Evolutionary conservation across 441 rosid species (phyloP).

Genomic region (Mallotus japonicus): DNA sequence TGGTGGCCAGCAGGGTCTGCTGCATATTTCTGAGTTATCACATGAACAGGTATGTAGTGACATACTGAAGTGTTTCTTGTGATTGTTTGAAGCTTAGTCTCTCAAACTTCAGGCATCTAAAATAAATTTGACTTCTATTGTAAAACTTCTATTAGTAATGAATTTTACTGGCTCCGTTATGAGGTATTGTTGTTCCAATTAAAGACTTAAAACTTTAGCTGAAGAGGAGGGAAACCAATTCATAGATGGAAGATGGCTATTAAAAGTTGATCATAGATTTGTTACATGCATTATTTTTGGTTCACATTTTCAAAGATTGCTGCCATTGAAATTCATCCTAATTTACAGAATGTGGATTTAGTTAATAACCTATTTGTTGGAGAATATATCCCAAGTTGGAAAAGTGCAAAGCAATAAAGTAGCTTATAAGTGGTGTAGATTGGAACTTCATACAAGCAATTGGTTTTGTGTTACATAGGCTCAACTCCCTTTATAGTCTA

Average conservation of each 20-base stretch:
- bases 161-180: neutral
- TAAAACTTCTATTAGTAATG: neutral
- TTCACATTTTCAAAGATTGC: neutral
- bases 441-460: no score
- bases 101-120: neutral
- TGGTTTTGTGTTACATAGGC: no score
- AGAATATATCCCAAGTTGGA: no score
- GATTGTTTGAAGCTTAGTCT: neutral
- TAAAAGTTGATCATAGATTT: neutral
- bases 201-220: neutral
- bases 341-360: neutral
- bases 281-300: neutral
- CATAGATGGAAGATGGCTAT: neutral
- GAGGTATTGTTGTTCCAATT: neutral
- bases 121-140: neutral
- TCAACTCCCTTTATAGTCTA: no score
- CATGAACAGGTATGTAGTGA: slow-evolving; percentile 68
- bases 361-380: neutral
- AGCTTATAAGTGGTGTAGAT: no score
- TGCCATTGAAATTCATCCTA: neutral
- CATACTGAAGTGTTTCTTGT: neutral
- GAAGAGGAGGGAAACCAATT: slow-evolving; percentile 7
- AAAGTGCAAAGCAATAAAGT: no score
- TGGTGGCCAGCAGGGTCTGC: slow-evolving; percentile 95
- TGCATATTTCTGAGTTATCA: slow-evolving; percentile 92